These are phyloP conservation scores for Phyllosticta paracitricarpa DNA, from an alignment of 2,329 filamentous ascomycete genomes.

Conservation along the genomic window DNA sequence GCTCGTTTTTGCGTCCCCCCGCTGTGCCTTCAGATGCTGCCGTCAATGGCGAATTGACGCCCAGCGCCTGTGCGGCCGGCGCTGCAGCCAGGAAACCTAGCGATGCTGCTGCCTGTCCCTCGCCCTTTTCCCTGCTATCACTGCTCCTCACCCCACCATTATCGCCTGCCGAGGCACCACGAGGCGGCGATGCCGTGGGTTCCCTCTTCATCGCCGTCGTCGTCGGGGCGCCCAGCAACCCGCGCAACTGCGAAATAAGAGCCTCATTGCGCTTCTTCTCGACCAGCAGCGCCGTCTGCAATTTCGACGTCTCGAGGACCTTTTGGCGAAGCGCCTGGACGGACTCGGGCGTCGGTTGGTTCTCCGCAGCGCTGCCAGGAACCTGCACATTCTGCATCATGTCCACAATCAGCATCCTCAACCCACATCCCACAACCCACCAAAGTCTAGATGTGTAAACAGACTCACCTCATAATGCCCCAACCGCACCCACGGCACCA, in stretches of 20 bases:
- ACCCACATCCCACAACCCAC: not conserved
- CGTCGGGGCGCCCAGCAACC: conserved; percentile 38
- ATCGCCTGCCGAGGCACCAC: conserved; percentile 26
- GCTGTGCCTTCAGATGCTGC: conserved; percentile 31
- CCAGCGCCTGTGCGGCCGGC: conserved; percentile 36
- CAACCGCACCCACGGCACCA: conserved; percentile 67
- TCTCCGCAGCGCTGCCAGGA: not conserved
- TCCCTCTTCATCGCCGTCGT: conserved; percentile 2
- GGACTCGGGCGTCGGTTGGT: conserved; percentile 51
- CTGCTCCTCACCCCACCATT: conserved; percentile 32
- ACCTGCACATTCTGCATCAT: not conserved
- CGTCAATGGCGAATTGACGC: conserved; percentile 27
- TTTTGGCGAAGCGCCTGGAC: conserved; percentile 64
- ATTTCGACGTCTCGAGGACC: conserved; percentile 66
- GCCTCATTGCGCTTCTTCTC: conserved; percentile 65
- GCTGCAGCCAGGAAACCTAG: conserved; percentile 49
- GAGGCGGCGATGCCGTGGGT: conserved; percentile 41
- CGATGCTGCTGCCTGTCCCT: conserved; percentile 15
- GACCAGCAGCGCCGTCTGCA: conserved; percentile 58
- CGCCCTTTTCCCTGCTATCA: conserved; percentile 9
- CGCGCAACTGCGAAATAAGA: conserved; percentile 55
- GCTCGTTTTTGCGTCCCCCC: conserved; percentile 1
- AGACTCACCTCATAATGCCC: conserved; percentile 66
- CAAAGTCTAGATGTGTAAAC: not conserved
- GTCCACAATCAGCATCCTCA: not conserved